These are phyloP conservation scores for Periglandula ipomoeae DNA, from an alignment of 2,329 filamentous ascomycete genomes.

Conservation along the genomic window DNA sequence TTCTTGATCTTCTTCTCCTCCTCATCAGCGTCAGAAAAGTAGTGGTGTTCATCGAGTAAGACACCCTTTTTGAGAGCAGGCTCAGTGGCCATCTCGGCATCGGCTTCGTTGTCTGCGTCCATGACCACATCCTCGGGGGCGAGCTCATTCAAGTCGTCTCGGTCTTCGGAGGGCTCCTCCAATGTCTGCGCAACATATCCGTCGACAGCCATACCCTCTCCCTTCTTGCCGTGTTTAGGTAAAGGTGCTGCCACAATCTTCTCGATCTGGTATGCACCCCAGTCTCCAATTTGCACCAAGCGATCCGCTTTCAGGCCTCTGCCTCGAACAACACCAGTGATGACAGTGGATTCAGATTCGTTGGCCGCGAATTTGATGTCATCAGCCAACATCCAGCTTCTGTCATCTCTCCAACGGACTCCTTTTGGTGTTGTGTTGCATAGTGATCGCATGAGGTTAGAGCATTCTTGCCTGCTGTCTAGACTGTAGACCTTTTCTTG, in stretches of 20 bases:
- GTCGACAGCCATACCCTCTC: constrained; percentile 59
- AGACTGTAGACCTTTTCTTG: constrained; percentile 87
- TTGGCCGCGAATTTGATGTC: constrained; percentile 62
- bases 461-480: constrained; percentile 81
- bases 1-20: constrained; percentile 47
- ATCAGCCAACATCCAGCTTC: constrained; percentile 92
- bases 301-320: constrained; percentile 83
- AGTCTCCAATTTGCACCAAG: constrained; percentile 83
- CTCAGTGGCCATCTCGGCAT: constrained; percentile 24
- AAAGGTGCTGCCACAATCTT: constrained; percentile 75
- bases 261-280: constrained; percentile 87
- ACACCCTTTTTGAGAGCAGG: constrained; percentile 68
- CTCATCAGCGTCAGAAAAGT: constrained; percentile 83
- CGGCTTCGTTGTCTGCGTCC: constrained; percentile 47
- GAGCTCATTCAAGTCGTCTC: constrained; percentile 72
- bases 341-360: constrained; percentile 52
- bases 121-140: constrained; percentile 81
- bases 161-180: constrained; percentile 66
- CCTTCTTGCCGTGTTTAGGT: constrained; percentile 49
- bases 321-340: constrained; percentile 82
- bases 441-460: constrained; percentile 81
- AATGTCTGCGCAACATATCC: constrained; percentile 47
- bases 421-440: constrained; percentile 92
- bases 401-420: constrained; percentile 87
- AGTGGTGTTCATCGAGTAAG: constrained; percentile 91